A percentile compares a stretch with the other conserved stretches of the same genome.
These are phyloP conservation scores for Dothiorella sarmentorum DNA, from an alignment of 2,329 filamentous ascomycete genomes.

Conservation along the genomic window DNA sequence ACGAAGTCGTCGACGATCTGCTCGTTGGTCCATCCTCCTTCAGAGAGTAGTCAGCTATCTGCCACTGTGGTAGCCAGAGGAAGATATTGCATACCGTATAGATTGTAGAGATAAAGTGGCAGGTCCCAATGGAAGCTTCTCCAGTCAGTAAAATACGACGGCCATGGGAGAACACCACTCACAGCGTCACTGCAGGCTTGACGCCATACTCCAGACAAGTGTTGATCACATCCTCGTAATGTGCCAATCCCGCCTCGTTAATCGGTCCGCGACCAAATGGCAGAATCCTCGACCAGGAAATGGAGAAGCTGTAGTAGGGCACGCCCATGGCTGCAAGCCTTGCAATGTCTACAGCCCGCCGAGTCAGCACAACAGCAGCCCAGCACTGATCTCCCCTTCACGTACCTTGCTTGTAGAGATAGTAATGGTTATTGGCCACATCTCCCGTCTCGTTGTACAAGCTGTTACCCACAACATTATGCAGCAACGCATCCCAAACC, in stretches of 20 bases:
- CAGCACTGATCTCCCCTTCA: too few relatives aligned
- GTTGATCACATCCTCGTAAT: constrained; percentile 50
- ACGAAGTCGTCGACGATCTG: constrained; percentile 37
- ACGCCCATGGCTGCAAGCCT: constrained; percentile 34
- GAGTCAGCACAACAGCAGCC: background rate
- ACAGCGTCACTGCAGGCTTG: constrained; percentile 44
- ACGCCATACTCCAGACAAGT: constrained; percentile 43
- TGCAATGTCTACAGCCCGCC: constrained; percentile 33
- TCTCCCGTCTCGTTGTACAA: constrained; percentile 43
- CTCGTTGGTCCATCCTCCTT: constrained; percentile 34
- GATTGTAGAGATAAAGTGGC: constrained; percentile 35
- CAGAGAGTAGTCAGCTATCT: background rate
- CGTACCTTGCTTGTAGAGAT: constrained; percentile 45
- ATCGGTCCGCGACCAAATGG: constrained; percentile 46
- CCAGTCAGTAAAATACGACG: background rate
- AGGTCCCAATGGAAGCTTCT: constrained; percentile 8
- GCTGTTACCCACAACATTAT: constrained; percentile 30
- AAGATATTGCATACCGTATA: constrained; percentile 28
- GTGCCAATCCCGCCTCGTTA: constrained; percentile 45
- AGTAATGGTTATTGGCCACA: constrained; percentile 50
- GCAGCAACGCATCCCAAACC: constrained; percentile 38
- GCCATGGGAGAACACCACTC: background rate
- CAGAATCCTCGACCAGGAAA: constrained; percentile 49
- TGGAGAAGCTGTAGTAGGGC: constrained; percentile 41
- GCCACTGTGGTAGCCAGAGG: background rate